Evolutionary conservation across 2,329 filamentous ascomycete genomes (phyloP), one percentile per base, ranked within the genome.

Genomic region (Lomentospora prolificans): DNA sequence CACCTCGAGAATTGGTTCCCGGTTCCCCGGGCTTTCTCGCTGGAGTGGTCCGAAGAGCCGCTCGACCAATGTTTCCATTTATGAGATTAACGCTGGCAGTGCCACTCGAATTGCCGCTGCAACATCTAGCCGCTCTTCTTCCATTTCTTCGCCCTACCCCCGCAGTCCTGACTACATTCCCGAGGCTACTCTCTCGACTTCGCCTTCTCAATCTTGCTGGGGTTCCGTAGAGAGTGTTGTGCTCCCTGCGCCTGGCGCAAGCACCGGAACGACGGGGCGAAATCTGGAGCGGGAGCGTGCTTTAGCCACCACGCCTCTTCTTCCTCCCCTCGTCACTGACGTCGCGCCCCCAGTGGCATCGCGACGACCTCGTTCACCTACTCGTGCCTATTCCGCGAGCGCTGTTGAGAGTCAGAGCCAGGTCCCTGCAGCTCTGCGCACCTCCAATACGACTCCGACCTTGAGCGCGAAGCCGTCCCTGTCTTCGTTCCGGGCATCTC

Each of bases 1-100:
- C 58, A 79, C 85, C 53, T 77, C 82, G 60, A 80, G 87, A 63
- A 70, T 91, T 62, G 81, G 82, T 64, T 79, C 81, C 59, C 79
- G 84, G 60, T 78, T 83, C 51, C 73, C 78, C 22, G 74, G 74
- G 53, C 68, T 82, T 41, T 69, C 73, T 1, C 75, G 75, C 19
- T 81, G 77, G 77, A 75, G 71, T 14, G 41, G 39, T 57, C 71
- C 73, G 0, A 69, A 66, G 33, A 73, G 73, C 33, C 66, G 71
- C n/a, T 66, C 72, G 12, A 73, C 74, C 50, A 70, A 75, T 10
- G 76, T 74, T 0, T 87, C 90, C 0, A 85, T 86, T 59, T 95
- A 94, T 44, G 92, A 96, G 64, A 78, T 92, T 24, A 89, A 82
- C 14, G 80, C 95, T 52, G 90, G 96, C 65, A 88, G 85, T 57